These are phyloP conservation scores for Dothideomycetes sp. DNA, from an alignment of 2,329 filamentous ascomycete species.

Conservation along the genomic window DNA sequence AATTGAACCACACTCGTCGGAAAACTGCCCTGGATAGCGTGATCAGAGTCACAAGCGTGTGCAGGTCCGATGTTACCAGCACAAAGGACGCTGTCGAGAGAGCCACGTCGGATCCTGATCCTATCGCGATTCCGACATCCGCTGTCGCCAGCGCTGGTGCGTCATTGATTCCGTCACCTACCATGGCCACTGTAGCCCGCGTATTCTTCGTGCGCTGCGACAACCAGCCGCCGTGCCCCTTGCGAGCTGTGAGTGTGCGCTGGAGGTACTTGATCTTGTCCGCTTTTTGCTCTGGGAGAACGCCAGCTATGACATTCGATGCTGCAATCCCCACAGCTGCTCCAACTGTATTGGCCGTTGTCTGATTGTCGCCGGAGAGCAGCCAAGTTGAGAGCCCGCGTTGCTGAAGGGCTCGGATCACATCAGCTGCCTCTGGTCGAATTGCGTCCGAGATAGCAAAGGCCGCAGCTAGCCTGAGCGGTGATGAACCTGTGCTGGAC, in stretches of 20 bases:
- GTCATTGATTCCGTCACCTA: conserved; percentile 81
- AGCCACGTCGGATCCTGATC: conserved; percentile 71
- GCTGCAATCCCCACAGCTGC: conserved; percentile 60
- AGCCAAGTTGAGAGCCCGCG: conserved; percentile 72
- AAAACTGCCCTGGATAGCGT: conserved; percentile 63
- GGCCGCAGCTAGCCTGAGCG: conserved; percentile 44
- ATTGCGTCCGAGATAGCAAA: conserved; percentile 75
- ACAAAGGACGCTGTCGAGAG: conserved; percentile 75
- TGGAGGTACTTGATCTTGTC: conserved; percentile 50
- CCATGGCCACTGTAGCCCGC: conserved; percentile 62
- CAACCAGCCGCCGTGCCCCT: not conserved
- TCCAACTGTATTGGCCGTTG: conserved; percentile 72
- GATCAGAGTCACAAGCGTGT: conserved; percentile 61
- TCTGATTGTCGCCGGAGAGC: conserved; percentile 83
- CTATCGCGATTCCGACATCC: conserved; percentile 74
- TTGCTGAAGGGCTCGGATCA: conserved; percentile 43
- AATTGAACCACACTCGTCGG: conserved; percentile 70
- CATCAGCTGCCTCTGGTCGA: conserved; percentile 52
- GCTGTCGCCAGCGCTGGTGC: conserved; percentile 69
- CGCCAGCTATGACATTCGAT: conserved; percentile 71
- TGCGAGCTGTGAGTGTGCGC: conserved; percentile 12
- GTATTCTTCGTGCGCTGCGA: conserved; percentile 7
- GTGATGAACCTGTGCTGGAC: conserved; percentile 4
- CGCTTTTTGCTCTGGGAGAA: conserved; percentile 74
- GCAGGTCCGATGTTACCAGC: conserved; percentile 59